Conservation (phyloP, 2,329 filamentous ascomycete species). For the Periconia sp. region DNA sequence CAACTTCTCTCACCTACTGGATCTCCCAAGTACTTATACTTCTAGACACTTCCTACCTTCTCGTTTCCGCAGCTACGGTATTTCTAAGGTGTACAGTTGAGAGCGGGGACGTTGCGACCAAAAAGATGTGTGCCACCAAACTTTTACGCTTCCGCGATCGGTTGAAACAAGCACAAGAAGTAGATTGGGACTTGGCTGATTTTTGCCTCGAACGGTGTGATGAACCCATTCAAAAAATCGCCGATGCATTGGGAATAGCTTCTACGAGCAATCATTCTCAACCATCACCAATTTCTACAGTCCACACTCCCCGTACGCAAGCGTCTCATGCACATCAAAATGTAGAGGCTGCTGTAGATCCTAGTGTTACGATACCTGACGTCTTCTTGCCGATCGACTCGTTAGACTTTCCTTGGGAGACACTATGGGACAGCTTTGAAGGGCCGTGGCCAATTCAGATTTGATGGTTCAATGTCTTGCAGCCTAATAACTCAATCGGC, state of each 20-base stretch:
- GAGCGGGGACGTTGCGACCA: slow-evolving; percentile 11
- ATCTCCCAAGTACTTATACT: neutral
- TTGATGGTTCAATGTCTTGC: too few relatives aligned
- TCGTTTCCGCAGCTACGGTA: slow-evolving; percentile 24
- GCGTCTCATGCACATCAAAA: neutral
- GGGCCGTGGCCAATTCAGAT: slow-evolving; percentile 21
- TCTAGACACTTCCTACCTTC: slow-evolving; percentile 20
- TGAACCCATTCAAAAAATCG: slow-evolving; percentile 26
- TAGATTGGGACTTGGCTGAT: slow-evolving; percentile 25
- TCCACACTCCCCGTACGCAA: neutral
- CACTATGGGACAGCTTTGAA: slow-evolving; percentile 18
- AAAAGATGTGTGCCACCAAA: slow-evolving; percentile 10
- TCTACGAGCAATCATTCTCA: neutral
- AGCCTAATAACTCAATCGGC: too few relatives aligned
- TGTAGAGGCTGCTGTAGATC: neutral
- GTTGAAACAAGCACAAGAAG: slow-evolving; percentile 11
- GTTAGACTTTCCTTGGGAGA: slow-evolving; percentile 24
- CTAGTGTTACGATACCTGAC: neutral
- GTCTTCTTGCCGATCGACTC: slow-evolving; percentile 18
- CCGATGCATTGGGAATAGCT: slow-evolving; percentile 12
- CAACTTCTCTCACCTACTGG: neutral
- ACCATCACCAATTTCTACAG: neutral
- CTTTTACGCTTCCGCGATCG: slow-evolving; percentile 14
- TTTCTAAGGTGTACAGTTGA: slow-evolving; percentile 23
- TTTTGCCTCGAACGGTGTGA: slow-evolving; percentile 25